Evolutionary conservation across 106 monocot species (phyloP), one percentile per base, ranked within the genome.

Genomic region (Dioscorea dumetorum): DNA sequence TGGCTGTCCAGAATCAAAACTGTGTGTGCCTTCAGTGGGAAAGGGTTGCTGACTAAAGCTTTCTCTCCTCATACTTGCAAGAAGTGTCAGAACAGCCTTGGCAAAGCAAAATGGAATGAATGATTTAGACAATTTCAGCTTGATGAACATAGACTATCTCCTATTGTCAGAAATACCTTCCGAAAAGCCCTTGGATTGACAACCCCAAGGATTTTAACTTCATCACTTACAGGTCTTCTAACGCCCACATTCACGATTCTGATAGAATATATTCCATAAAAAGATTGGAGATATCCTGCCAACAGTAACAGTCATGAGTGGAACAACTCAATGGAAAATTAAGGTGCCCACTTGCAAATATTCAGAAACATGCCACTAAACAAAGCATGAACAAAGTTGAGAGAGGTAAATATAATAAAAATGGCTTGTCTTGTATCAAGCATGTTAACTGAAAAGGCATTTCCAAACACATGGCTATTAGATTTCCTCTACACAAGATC

Each of bases 181-280:
- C 81, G 76, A 74, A 91, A 91, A 70, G 72, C 77, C 57, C 73
- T 76, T 5, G 87, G 87, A 73, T 80, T 60, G 72, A 70, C 62
- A 75, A 88, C 48, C 20, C 91, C 87, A 17, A 69, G 69, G 33
- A 91, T 91, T 58, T 78, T 74, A 67, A 87, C 74, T 76, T 85
- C 84, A 76, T 87, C 85, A 68, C 74, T 82, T 60, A 79, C 24
- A 70, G 82, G 82, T 60, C 75, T 72, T 75, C 80, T 78, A 32
- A 91, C 82, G 67, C 88, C 85, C 10, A 50, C 59, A 72, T 85
- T 82, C 69, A 85, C 75, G 32, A 91, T 85, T 78, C 87, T 74
- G 59, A 91, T 67, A 10, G 91, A 87, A 63, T 75, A 91, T 73
- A 91, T 59, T 14, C 87, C 91, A 76, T 85, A 91, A 61, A 64